Conservation (phyloP, 2,329 filamentous ascomycete genomes). For the Chrysoporthe austroafricana region DNA sequence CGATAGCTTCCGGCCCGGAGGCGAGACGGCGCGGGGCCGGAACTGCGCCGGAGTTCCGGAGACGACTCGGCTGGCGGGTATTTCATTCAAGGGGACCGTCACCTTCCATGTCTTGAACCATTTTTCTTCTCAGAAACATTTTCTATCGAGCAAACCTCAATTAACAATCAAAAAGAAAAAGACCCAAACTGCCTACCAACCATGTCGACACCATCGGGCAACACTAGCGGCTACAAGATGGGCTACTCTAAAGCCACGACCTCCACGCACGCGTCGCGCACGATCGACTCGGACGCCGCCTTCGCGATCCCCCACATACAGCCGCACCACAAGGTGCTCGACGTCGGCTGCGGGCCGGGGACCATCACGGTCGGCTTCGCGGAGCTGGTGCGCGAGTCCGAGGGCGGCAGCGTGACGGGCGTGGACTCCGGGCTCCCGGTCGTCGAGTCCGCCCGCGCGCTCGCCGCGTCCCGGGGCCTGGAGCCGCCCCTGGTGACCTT, state of each 20-base stretch:
- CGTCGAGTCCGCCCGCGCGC: conserved; percentile 3
- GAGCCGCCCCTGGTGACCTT: conserved; percentile 5
- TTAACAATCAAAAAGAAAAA: neutral
- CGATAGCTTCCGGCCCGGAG: neutral
- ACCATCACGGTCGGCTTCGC: conserved; percentile 25
- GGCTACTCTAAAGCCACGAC: conserved; percentile 22
- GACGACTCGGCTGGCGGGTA: neutral
- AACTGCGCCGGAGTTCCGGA: conserved; percentile 9
- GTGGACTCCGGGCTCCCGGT: conserved; percentile 17
- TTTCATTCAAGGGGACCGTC: neutral
- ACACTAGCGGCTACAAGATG: conserved; percentile 12
- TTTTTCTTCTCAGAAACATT: neutral
- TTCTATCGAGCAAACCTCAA: neutral
- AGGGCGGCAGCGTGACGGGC: conserved; percentile 17
- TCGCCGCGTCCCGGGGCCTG: neutral
- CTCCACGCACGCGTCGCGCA: conserved; percentile 22
- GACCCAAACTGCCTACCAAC: neutral
- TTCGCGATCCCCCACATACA: conserved; percentile 18
- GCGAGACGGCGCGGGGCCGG: conserved; percentile 5
- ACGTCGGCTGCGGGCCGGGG: conserved; percentile 24
- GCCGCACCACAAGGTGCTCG: conserved; percentile 20
- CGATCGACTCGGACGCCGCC: conserved; percentile 20
- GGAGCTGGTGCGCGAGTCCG: neutral
- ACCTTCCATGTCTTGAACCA: neutral
- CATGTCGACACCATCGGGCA: neutral